A percentile compares a stretch with the other conserved stretches of the same genome.
Conservation (phyloP, 1,284 basidiomycete genomes). For the Golubevia pallescens region DNA sequence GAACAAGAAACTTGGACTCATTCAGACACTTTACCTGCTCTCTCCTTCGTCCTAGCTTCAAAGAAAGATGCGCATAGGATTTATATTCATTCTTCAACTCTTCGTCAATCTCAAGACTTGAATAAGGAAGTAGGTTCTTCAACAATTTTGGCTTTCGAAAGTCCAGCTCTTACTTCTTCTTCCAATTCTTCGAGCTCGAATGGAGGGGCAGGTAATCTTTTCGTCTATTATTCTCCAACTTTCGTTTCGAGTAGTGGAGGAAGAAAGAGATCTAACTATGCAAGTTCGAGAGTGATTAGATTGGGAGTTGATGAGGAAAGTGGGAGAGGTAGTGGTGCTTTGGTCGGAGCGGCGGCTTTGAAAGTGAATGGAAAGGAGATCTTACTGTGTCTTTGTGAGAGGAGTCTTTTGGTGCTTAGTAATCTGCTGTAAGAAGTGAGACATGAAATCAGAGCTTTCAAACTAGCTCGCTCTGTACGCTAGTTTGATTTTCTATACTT, state of each 20-base stretch:
- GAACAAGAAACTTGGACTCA: slow-evolving; percentile 73
- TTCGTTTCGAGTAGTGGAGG: neutral
- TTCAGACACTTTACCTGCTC: slow-evolving; percentile 79
- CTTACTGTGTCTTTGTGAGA: slow-evolving; percentile 4
- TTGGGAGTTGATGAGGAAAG: slow-evolving; percentile 11
- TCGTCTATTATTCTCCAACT: slow-evolving; percentile 26
- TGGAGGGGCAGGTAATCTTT: slow-evolving; percentile 38
- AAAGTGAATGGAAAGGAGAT: neutral
- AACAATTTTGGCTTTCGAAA: slow-evolving; percentile 31
- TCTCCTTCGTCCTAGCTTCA: slow-evolving; percentile 90
- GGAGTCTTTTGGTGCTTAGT: neutral
- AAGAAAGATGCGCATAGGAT: slow-evolving; percentile 68
- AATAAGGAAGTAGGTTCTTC: slow-evolving; percentile 10
- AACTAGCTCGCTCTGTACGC: too few relatives aligned
- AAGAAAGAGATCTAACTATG: slow-evolving; percentile 7
- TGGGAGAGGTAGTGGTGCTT: neutral
- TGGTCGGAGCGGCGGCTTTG: neutral
- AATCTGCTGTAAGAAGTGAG: neutral
- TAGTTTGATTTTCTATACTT: too few relatives aligned
- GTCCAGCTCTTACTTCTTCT: slow-evolving; percentile 22
- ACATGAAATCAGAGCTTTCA: too few relatives aligned
- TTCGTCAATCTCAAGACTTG: neutral
- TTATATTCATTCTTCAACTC: slow-evolving; percentile 12
- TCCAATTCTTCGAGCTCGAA: neutral
- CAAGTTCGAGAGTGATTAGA: slow-evolving; percentile 24